A percentile compares a stretch with the other conserved stretches of the same genome.
Conservation (phyloP, 2,329 filamentous ascomycete genomes). For the Aspergillus cejpii region DNA sequence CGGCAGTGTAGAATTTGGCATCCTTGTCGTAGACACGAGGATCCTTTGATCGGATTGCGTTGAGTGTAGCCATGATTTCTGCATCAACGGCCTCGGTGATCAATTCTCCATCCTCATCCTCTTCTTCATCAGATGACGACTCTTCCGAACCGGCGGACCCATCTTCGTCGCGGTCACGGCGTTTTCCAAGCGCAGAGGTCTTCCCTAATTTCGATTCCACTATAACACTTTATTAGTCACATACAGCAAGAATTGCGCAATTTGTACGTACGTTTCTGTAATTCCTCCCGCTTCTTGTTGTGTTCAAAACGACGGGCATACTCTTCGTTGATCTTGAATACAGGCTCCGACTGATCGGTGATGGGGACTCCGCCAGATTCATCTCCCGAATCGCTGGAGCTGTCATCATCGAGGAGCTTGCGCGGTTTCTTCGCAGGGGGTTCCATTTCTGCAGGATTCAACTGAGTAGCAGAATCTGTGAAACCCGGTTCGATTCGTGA, state of each 20-base stretch:
- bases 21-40: conserved; percentile 80
- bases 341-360: conserved; percentile 27
- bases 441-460: conserved; percentile 29
- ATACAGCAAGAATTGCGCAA: not conserved
- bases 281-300: conserved; percentile 94
- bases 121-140: conserved; percentile 66
- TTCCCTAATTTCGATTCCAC: conserved; percentile 83
- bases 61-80: conserved; percentile 77
- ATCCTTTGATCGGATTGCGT: conserved; percentile 84
- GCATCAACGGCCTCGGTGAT: conserved; percentile 78
- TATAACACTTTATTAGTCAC: conserved; percentile 30
- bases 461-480: not conserved
- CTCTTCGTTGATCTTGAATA: conserved; percentile 80
- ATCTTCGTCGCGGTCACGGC: conserved; percentile 36
- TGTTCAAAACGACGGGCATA: conserved; percentile 87
- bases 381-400: conserved; percentile 35
- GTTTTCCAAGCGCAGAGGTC: conserved; percentile 33
- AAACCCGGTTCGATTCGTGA: conserved; percentile 2
- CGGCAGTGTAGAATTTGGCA: conserved; percentile 63
- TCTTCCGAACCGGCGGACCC: conserved; percentile 54
- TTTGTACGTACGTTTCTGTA: conserved; percentile 46
- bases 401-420: conserved; percentile 38
- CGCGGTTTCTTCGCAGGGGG: conserved; percentile 39
- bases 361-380: conserved; percentile 38
- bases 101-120: conserved; percentile 85